Conservation (phyloP, 2,329 filamentous ascomycete genomes). For the Bipolaris bicolor region DNA sequence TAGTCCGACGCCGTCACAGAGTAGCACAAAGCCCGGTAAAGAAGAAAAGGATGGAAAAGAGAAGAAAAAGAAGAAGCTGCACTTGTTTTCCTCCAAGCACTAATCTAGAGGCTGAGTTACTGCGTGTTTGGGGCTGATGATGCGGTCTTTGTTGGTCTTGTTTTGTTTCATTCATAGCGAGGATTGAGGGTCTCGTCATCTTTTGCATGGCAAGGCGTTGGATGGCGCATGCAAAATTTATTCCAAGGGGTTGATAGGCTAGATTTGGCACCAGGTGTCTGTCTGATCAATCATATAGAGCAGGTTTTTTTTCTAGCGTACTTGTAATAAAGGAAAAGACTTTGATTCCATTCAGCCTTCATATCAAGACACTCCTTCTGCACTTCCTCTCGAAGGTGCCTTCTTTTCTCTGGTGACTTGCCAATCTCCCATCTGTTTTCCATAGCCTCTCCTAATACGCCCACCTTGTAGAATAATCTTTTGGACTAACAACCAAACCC, state of each 20-base stretch:
- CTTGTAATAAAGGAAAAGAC: background rate
- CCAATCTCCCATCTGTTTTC: background rate
- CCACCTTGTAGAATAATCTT: constrained; percentile 74
- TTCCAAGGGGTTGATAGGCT: background rate
- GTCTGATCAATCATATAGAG: background rate
- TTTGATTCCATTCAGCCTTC: background rate
- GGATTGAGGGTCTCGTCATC: constrained; percentile 6
- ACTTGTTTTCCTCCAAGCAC: constrained; percentile 56
- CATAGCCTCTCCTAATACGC: constrained; percentile 40
- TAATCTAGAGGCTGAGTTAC: constrained; percentile 17
- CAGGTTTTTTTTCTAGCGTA: background rate
- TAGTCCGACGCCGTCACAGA: constrained; percentile 22
- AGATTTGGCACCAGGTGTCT: background rate
- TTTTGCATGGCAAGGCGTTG: constrained; percentile 21
- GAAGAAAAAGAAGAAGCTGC: constrained; percentile 63
- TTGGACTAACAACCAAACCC: constrained; percentile 91
- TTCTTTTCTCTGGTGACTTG: no score
- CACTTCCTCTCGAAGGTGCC: no score
- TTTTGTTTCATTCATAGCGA: constrained; percentile 21
- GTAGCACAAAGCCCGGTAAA: constrained; percentile 28
- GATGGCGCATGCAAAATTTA: constrained; percentile 1
- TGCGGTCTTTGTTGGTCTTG: constrained; percentile 17
- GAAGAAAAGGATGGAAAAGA: constrained; percentile 39
- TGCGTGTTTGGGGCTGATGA: constrained; percentile 1
- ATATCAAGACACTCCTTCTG: no score